These are phyloP conservation scores for Hyphodiscus hymeniophilus DNA, from an alignment of 495 filamentous ascomycete species.

Conservation along the genomic window DNA sequence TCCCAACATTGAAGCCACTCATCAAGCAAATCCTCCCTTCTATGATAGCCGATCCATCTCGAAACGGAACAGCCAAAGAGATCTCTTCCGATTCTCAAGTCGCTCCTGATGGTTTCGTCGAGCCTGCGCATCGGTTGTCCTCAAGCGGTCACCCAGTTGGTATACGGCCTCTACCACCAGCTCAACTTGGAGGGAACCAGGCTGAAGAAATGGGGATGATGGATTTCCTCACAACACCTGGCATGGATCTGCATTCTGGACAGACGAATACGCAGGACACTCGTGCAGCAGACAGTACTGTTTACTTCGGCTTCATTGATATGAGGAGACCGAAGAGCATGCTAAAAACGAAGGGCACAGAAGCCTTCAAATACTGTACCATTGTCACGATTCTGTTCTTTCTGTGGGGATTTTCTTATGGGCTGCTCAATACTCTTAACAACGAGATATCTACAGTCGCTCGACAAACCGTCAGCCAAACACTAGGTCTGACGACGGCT, in stretches of 20 bases:
- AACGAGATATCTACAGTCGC: constrained; percentile 38
- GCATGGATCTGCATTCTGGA: background rate
- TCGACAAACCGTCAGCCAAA: constrained; percentile 28
- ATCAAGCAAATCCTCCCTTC: constrained; percentile 66
- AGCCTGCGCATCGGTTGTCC: background rate
- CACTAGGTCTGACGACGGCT: constrained; percentile 30
- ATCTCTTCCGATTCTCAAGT: constrained; percentile 10
- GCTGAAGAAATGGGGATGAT: constrained; percentile 41
- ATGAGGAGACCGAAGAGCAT: constrained; percentile 72
- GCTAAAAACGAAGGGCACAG: constrained; percentile 42
- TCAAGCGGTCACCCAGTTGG: constrained; percentile 4
- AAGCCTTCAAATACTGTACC: constrained; percentile 42
- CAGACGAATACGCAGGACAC: constrained; percentile 16
- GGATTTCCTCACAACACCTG: constrained; percentile 51
- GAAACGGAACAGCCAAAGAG: background rate
- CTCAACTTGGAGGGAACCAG: constrained; percentile 14
- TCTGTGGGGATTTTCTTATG: constrained; percentile 83
- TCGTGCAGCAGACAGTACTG: constrained; percentile 22
- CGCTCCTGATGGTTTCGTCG: background rate
- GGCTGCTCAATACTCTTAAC: constrained; percentile 71
- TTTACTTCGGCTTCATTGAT: constrained; percentile 77
- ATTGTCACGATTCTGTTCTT: constrained; percentile 77
- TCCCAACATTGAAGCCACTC: constrained; percentile 82
- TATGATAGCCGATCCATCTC: constrained; percentile 30
- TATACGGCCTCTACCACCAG: constrained; percentile 18